phyloP scores from a whole-genome alignment of 257 asterid genomes.

The Fraxinus quadrangulata region DNA sequence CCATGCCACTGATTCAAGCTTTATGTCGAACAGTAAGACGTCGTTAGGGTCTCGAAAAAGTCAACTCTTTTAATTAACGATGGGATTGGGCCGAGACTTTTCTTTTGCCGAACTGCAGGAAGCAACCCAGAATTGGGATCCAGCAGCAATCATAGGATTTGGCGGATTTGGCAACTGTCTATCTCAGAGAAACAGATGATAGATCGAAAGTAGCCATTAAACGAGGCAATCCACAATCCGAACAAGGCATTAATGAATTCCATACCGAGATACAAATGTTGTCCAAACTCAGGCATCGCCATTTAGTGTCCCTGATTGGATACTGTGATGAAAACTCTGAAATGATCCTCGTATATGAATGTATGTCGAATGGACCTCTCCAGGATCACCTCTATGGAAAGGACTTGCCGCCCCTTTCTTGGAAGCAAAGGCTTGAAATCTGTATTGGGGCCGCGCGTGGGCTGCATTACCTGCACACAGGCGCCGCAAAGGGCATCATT shows the following conservation, averaged over 20 bases:
- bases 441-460: not conserved
- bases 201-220: not conserved
- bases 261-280: conserved; percentile 4
- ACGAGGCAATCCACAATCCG: not conserved
- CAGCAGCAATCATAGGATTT: not conserved
- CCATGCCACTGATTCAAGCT: not conserved
- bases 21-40: not conserved
- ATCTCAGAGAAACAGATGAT: too few species aligned
- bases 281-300: not conserved
- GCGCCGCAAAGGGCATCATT: not conserved
- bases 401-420: too few species aligned
- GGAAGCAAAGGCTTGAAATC: too few species aligned
- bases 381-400: not conserved
- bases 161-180: too few species aligned
- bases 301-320: not conserved
- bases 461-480: not conserved
- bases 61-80: not conserved
- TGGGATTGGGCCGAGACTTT: not conserved
- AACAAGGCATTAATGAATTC: not conserved
- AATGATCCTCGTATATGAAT: not conserved
- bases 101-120: not conserved
- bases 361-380: not conserved
- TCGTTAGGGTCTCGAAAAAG: not conserved
- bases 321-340: not conserved
- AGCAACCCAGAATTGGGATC: not conserved